A percentile compares a stretch with the other conserved stretches of the same genome.
Conservation (phyloP, 768 basidiomycete genomes). For the Dioszegia hungarica region DNA sequence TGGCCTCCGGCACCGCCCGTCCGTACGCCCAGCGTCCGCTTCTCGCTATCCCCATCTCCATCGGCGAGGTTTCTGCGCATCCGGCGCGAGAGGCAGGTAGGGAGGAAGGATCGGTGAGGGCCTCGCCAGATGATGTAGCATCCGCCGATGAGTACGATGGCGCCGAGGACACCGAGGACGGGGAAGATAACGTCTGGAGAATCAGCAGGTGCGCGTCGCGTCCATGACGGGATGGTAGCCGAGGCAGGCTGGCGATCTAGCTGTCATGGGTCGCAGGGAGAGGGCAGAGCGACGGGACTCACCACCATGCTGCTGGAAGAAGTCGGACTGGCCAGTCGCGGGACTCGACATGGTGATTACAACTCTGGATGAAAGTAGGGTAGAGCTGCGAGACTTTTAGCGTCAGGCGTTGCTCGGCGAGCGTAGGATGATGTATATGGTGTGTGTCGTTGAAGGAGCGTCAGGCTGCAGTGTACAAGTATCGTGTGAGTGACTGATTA, state of each 20-base stretch:
- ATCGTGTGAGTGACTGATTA: too few species aligned
- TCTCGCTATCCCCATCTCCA: neutral
- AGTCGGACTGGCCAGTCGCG: neutral
- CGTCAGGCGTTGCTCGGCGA: too few species aligned
- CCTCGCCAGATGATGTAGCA: conserved; percentile 4
- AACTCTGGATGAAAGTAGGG: too few species aligned
- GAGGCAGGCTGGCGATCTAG: too few species aligned
- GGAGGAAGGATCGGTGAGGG: conserved; percentile 1
- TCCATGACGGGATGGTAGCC: too few species aligned
- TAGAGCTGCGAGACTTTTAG: too few species aligned
- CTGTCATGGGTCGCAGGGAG: neutral
- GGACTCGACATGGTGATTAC: neutral
- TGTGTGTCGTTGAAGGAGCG: too few species aligned
- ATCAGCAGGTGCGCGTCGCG: neutral
- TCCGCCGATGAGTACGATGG: neutral
- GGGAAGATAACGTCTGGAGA: neutral
- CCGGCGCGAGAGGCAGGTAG: neutral
- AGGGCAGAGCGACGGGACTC: neutral
- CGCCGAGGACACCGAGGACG: neutral
- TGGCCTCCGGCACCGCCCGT: too few species aligned
- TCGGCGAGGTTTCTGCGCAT: neutral
- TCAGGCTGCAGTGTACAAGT: too few species aligned
- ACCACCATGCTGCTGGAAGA: neutral
- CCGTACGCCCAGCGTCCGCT: neutral
- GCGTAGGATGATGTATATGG: too few species aligned